A percentile compares a stretch with the other conserved stretches of the same genome.
Evolutionary conservation across 192 early-diverging fungal species (phyloP).

Genomic region (Podila horticola): DNA sequence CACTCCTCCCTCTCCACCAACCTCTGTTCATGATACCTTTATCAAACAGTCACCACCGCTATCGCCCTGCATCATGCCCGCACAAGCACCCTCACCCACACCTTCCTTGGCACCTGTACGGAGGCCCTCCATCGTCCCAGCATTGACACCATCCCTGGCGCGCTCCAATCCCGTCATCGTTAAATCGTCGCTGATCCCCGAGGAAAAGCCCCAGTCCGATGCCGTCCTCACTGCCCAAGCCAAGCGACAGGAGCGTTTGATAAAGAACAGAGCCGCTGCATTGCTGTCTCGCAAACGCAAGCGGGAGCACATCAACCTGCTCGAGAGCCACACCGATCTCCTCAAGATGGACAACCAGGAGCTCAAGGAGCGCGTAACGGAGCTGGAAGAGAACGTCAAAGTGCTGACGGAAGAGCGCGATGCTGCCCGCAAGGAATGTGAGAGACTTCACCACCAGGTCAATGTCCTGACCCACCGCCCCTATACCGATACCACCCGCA

Average conservation of each 20-base stretch:
- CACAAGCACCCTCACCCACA: slow-evolving; percentile 13
- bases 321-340: slow-evolving; percentile 69
- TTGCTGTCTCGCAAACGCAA: slow-evolving; percentile 89
- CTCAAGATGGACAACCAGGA: slow-evolving; percentile 68
- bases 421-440: slow-evolving; percentile 49
- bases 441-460: slow-evolving; percentile 21
- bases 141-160: slow-evolving; percentile 33
- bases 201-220: slow-evolving; percentile 51
- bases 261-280: slow-evolving; percentile 94
- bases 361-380: slow-evolving; percentile 63
- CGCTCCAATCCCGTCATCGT: slow-evolving; percentile 44
- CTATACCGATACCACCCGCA: slow-evolving; percentile 13
- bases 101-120: slow-evolving; percentile 13
- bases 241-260: slow-evolving; percentile 88
- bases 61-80: slow-evolving; percentile 31
- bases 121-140: slow-evolving; percentile 53
- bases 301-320: slow-evolving; percentile 82
- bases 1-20: slow-evolving; percentile 37
- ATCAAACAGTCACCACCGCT: slow-evolving; percentile 37
- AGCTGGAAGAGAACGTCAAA: slow-evolving; percentile 66
- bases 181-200: slow-evolving; percentile 46
- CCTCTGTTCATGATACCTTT: slow-evolving; percentile 22
- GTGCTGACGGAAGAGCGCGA: slow-evolving; percentile 67
- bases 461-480: slow-evolving; percentile 18
- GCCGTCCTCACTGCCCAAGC: slow-evolving; percentile 56